phyloP scores from a whole-genome alignment of 441 rosid genomes.

The Lagerstroemia fauriei region DNA sequence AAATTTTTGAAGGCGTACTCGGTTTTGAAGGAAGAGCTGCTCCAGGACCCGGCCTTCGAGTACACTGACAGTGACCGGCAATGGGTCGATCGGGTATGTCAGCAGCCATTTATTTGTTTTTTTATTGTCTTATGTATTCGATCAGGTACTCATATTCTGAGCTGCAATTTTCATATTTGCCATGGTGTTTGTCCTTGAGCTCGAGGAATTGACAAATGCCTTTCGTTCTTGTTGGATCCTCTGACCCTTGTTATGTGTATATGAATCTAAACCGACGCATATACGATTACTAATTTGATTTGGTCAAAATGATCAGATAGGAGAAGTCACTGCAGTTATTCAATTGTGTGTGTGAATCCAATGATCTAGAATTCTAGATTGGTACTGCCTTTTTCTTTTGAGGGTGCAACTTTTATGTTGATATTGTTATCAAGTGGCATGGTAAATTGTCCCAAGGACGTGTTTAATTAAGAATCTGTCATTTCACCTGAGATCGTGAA shows the following conservation, averaged over 20 bases:
- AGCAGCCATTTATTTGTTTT: background rate
- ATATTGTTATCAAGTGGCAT: background rate
- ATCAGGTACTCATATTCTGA: background rate
- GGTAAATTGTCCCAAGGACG: background rate
- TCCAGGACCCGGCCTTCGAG: slow-evolving; percentile 52
- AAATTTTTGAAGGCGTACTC: slow-evolving; percentile 42
- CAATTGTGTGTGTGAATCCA: background rate
- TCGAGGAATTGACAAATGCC: background rate
- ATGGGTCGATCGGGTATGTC: slow-evolving; percentile 44
- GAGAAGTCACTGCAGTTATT: background rate
- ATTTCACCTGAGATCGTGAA: background rate
- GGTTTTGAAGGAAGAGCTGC: slow-evolving; percentile 45
- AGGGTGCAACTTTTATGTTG: background rate
- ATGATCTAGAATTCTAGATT: background rate
- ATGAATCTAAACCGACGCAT: background rate
- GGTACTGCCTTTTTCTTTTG: background rate
- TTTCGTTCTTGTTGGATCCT: background rate
- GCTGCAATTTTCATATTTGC: background rate
- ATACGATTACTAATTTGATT: background rate
- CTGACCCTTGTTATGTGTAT: background rate
- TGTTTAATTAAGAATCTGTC: background rate
- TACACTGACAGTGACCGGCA: slow-evolving; percentile 44
- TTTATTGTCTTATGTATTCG: background rate
- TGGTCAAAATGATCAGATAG: background rate
- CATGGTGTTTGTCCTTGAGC: background rate